Evolutionary conservation across 2,329 filamentous ascomycete species (phyloP), one percentile per base, ranked within the genome.

Genomic region (Claviceps fusiformis): DNA sequence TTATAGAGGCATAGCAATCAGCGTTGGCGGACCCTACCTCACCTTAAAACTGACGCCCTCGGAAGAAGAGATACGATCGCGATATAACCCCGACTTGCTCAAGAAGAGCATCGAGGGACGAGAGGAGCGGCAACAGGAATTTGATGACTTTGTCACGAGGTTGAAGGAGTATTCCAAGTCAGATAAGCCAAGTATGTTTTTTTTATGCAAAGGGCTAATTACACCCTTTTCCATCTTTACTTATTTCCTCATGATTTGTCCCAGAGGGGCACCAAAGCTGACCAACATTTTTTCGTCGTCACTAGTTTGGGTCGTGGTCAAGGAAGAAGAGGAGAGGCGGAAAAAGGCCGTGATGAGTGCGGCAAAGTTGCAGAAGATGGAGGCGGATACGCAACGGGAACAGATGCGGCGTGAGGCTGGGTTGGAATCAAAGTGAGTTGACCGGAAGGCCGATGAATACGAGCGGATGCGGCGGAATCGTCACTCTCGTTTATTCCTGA

Each of bases 61-160:
- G 13, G 90, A 96, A 63, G 93, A 96, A 70, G 90, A 97, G 73
- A 79, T 98, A 46, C 90, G 95, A 76, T 77, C 89, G 74, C 83
- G 79, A 70, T 97, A 97, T 74, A 97, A 92, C 70, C 92, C 92
- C 0, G 93, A 97, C 39, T 79, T 98, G n/a, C 87, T 93, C 67
- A 87, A 88, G 69, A 82, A 87, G 65, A 90, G 87, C 59, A 74
- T 95, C n/a, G 90, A 91, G 69, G 81, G 84, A 56, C 81, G 89
- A 19, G 77, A 85, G 56, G 82, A 86, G 67, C 80, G 81, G 57
- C 82, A 93, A 65, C 79, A 91, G 70, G 90, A 96, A 57, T 95
- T 95, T 63, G 87, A 96, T 66, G 80, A 90, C 55, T 97, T 95
- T 65, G 87, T 96, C 33, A 79, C 67, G 51, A 83, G 85, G 63